Base-by-base conservation (phyloP, 1,284 basidiomycete genomes). In the Ceratobasidium sp. region DNA sequence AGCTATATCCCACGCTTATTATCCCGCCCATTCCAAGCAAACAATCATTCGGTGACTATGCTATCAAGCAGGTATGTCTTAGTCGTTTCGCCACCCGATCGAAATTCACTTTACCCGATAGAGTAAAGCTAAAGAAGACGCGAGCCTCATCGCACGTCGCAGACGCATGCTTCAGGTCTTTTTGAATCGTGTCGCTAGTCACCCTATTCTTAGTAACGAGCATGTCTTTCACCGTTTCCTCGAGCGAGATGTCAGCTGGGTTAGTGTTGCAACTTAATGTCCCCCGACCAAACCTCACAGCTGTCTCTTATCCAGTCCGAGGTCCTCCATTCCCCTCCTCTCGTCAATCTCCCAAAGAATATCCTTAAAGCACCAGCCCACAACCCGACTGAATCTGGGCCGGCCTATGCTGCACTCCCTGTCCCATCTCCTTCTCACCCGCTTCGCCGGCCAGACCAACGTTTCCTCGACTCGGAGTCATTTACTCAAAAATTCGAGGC, bases 11-110 rank as follows among this genome's bases (percentile, higher is more conserved):
- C 0, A 98, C 96, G 14, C 84, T 97, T 76, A 98, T 99, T 78
- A 92, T 99, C 74, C 97, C 97, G 0, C 97, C 97, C 43, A 97
- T 99, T 74, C 97, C 97, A 0, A 96, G 93, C 3, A 99, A 99
- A 82, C 96, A 99, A 82, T 92, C 92, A 1, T 85, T 99, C 34
- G 89, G 94, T 32, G 97, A 99, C 78, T 99, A 99, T 83, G 97
- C 97, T 0, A 92, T 96, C 74, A 98, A 98, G 82, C 97, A 98
- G 79, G 90, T 87, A 18, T 21, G 64, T 45, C 18, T 36, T 39
- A 14, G 53, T 21, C 50, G 34, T 43, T 16, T 30, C n/a, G 53
- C 50, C 23, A 41, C 18, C 23, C 34, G 26, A 41, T 43, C 23
- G 36, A 32, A 32, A 55, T 36, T 67, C 18, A 67, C 23, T 36